A percentile compares a stretch with the other conserved stretches of the same genome.
These are phyloP conservation scores for Neurospora sp. DNA, from an alignment of 495 filamentous ascomycete species.

Conservation along the genomic window DNA sequence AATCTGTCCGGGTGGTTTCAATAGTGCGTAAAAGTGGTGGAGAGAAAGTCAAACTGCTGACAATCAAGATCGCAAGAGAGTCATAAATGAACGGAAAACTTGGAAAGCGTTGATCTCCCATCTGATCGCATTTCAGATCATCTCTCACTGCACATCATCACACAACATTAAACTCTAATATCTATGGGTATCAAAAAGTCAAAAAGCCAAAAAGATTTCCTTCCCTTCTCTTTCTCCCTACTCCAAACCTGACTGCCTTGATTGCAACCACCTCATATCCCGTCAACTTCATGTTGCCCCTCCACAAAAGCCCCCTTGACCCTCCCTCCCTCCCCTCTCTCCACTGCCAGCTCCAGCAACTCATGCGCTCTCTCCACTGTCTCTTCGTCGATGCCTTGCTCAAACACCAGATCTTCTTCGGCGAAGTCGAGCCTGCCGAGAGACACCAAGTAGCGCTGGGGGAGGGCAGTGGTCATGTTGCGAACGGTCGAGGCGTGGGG, in stretches of 20 bases:
- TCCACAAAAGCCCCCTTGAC: background rate
- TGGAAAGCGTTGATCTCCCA: background rate
- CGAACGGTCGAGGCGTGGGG: background rate
- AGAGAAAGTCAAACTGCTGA: background rate
- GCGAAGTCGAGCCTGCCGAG: constrained; percentile 37
- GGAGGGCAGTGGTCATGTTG: background rate
- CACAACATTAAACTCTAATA: background rate
- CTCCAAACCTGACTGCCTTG: background rate
- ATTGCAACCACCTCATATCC: background rate
- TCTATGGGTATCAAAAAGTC: background rate
- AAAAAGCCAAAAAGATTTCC: background rate
- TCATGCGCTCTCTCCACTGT: constrained; percentile 39
- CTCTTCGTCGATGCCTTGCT: constrained; percentile 26
- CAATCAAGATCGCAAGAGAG: background rate
- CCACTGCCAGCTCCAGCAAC: constrained; percentile 34
- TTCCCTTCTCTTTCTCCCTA: background rate
- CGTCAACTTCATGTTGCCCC: background rate
- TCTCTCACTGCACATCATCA: background rate
- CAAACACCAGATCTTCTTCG: constrained; percentile 35
- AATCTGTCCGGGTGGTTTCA: background rate
- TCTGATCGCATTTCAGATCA: background rate
- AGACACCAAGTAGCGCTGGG: constrained; percentile 33
- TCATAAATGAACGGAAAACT: too few species aligned
- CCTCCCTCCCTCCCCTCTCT: background rate
- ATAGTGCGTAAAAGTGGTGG: background rate